Percentiles rank a stretch among this genome's conserved stretches.
These are phyloP conservation scores for Astragalus glycyphyllos DNA, from an alignment of 306 rosid species.

Conservation along the genomic window DNA sequence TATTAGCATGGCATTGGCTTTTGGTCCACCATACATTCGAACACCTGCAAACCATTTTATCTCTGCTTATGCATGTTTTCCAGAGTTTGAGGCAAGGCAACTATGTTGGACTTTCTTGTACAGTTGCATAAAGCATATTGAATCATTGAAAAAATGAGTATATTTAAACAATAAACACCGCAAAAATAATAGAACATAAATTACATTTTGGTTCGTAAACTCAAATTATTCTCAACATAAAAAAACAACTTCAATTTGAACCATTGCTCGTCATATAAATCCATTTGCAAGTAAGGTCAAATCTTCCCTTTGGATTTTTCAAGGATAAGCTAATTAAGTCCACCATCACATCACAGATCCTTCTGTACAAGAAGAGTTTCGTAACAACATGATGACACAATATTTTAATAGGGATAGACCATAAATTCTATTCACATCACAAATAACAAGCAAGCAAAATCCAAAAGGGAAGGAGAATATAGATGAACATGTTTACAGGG, in stretches of 20 bases:
- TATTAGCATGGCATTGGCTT: constrained; percentile 59
- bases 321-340: constrained; percentile 53
- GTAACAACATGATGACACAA: constrained; percentile 48
- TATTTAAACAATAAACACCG: constrained; percentile 21
- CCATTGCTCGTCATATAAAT: constrained; percentile 17
- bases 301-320: constrained; percentile 79
- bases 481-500: neutral
- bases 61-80: neutral
- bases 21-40: constrained; percentile 75
- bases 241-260: constrained; percentile 27
- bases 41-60: constrained; percentile 61
- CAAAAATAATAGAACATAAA: constrained; percentile 2
- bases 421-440: constrained; percentile 11
- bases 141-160: constrained; percentile 13
- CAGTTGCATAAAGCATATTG: neutral
- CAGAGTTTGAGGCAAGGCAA: neutral
- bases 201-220: constrained; percentile 12
- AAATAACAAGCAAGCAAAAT: neutral
- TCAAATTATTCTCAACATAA: neutral
- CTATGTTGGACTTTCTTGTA: constrained; percentile 18
- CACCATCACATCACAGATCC: constrained; percentile 41
- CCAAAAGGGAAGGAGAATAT: neutral
- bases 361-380: constrained; percentile 74
- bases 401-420: constrained; percentile 10
- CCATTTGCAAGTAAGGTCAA: constrained; percentile 32